Evolutionary conservation across 345 rosid genomes (phyloP).

Genomic region (Populus pruinosa): DNA sequence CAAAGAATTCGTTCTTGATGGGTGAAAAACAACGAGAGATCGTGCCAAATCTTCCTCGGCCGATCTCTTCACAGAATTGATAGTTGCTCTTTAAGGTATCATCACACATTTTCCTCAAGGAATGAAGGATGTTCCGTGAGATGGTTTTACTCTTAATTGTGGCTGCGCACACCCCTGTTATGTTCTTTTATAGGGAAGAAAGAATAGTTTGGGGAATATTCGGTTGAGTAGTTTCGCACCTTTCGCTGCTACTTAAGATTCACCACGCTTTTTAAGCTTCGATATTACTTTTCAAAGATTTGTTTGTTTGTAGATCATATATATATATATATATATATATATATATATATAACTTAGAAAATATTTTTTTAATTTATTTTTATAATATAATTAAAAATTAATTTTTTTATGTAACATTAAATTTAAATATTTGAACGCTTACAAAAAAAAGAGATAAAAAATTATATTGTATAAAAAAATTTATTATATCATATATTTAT

Average conservation of each 20-base stretch:
- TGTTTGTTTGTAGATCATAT: no score
- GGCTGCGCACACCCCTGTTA: not conserved
- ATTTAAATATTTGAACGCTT: no score
- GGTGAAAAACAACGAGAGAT: constrained; percentile 26
- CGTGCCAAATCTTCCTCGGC: constrained; percentile 32
- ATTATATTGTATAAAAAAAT: no score
- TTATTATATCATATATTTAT: no score
- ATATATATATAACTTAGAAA: no score
- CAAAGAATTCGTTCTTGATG: constrained; percentile 14
- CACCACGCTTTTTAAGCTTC: not conserved
- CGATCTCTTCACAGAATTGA: constrained; percentile 30
- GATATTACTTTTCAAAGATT: not conserved
- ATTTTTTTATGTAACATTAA: no score
- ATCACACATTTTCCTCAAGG: constrained; percentile 8
- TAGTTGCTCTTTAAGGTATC: constrained; percentile 17
- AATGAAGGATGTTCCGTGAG: not conserved
- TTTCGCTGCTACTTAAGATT: not conserved
- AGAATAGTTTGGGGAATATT: not conserved
- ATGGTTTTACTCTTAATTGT: not conserved
- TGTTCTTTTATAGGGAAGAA: not conserved
- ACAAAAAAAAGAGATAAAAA: no score
- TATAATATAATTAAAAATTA: no score
- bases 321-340: no score
- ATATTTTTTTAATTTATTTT: no score
- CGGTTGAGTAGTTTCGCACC: not conserved